Evolutionary conservation across 768 basidiomycete genomes (phyloP).

Genomic region (Tephrocybe sp.): DNA sequence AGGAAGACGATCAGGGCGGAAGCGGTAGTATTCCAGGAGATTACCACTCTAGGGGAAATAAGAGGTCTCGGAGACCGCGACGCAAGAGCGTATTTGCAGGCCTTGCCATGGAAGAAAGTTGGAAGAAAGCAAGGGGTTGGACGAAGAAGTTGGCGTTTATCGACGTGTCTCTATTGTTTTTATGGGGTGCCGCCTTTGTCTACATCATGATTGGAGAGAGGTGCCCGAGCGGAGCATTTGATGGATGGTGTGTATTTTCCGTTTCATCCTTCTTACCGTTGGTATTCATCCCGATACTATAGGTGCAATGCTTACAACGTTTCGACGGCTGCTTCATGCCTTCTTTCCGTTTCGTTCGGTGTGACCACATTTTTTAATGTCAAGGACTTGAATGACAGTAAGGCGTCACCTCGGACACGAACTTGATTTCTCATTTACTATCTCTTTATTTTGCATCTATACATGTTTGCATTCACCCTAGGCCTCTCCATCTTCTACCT

Average conservation of each 20-base stretch:
- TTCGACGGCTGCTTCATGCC: conserved; percentile 58
- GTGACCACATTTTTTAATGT: conserved; percentile 62
- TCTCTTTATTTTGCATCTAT: not conserved
- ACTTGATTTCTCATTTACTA: conserved; percentile 10
- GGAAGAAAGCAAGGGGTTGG: conserved; percentile 54
- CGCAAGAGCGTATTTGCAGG: conserved; percentile 56
- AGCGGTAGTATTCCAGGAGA: conserved; percentile 35
- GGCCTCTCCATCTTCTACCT: too few species aligned
- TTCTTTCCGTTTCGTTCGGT: conserved; percentile 54
- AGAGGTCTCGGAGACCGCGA: conserved; percentile 27
- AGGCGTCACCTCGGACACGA: conserved; percentile 59
- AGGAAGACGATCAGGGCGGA: conserved; percentile 36
- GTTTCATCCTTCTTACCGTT: not conserved
- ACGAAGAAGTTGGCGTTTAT: conserved; percentile 49
- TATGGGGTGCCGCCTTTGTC: conserved; percentile 61
- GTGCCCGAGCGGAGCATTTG: conserved; percentile 60
- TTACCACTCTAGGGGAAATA: conserved; percentile 30
- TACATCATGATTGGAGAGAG: conserved; percentile 58
- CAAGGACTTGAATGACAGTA: conserved; percentile 61
- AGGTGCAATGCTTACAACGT: conserved; percentile 76
- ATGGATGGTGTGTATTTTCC: conserved; percentile 53
- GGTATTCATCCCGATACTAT: not conserved
- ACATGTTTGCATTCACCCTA: not conserved
- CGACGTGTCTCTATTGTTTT: conserved; percentile 43
- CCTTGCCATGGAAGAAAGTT: conserved; percentile 61